These are phyloP conservation scores for Pistacia atlantica DNA, from an alignment of 345 rosid genomes.

Conservation along the genomic window DNA sequence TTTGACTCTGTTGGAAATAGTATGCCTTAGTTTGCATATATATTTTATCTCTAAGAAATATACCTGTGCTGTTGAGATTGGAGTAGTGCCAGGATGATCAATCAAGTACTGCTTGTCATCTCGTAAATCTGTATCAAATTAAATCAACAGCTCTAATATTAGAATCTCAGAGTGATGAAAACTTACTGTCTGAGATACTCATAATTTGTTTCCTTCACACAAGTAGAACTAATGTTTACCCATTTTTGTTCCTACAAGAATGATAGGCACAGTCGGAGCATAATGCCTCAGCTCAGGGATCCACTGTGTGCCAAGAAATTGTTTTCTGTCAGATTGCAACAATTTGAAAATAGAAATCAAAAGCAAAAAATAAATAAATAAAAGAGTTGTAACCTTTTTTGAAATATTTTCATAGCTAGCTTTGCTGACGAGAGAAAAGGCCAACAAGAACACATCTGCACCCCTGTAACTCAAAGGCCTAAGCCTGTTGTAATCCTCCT, in stretches of 20 bases:
- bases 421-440: constrained; percentile 51
- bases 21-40: not conserved
- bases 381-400: constrained; percentile 39
- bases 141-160: not conserved
- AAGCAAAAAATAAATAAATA: not conserved
- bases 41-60: not conserved
- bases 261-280: constrained; percentile 55
- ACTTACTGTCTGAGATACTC: not conserved
- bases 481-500: constrained; percentile 62
- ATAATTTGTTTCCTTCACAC: not conserved
- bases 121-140: constrained; percentile 44
- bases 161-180: not conserved
- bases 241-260: constrained; percentile 56
- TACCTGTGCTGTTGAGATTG: constrained; percentile 51
- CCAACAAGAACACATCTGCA: constrained; percentile 57
- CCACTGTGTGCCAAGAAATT: constrained; percentile 34
- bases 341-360: not conserved
- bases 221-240: constrained; percentile 28
- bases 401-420: constrained; percentile 58
- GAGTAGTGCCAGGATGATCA: constrained; percentile 46
- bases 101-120: constrained; percentile 49
- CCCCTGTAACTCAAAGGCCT: constrained; percentile 65
- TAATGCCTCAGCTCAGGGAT: constrained; percentile 57
- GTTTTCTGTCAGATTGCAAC: not conserved
- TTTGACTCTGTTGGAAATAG: not conserved